Conservation (phyloP, 1,139 yeast species). For the Hansenula anomala region DNA sequence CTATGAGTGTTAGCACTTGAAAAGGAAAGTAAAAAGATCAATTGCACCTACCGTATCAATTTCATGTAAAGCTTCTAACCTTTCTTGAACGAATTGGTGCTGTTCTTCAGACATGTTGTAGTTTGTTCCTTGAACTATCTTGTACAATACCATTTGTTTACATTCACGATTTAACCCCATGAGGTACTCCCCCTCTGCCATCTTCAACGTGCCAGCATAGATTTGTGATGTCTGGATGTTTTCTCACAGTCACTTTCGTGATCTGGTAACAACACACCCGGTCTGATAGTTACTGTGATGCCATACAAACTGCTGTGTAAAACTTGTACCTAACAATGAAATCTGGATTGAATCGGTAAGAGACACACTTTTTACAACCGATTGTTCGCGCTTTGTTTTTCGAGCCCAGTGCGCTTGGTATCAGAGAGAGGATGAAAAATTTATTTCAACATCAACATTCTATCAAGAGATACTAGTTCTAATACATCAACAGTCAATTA, state of each 20-base stretch:
- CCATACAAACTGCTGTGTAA: constrained; percentile 15
- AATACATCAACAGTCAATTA: constrained; percentile 6
- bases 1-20: too few species aligned
- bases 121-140: too few species aligned
- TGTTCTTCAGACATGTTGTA: constrained; percentile 15
- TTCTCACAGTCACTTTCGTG: background rate
- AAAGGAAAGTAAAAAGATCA: too few species aligned
- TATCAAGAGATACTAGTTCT: background rate
- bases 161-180: background rate
- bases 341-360: background rate
- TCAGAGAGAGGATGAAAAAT: constrained; percentile 1
- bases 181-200: too few species aligned
- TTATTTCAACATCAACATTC: constrained; percentile 1
- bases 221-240: too few species aligned
- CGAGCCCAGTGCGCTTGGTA: background rate
- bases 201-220: too few species aligned
- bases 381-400: too few species aligned
- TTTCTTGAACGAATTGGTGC: constrained; percentile 35
- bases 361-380: background rate
- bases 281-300: constrained; percentile 12
- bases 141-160: background rate
- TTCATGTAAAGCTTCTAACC: constrained; percentile 40
- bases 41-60: constrained; percentile 33
- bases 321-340: constrained; percentile 15
- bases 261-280: background rate